These are phyloP conservation scores for Nepenthes alata DNA, from an alignment of 179 eudicot genomes.

Conservation along the genomic window DNA sequence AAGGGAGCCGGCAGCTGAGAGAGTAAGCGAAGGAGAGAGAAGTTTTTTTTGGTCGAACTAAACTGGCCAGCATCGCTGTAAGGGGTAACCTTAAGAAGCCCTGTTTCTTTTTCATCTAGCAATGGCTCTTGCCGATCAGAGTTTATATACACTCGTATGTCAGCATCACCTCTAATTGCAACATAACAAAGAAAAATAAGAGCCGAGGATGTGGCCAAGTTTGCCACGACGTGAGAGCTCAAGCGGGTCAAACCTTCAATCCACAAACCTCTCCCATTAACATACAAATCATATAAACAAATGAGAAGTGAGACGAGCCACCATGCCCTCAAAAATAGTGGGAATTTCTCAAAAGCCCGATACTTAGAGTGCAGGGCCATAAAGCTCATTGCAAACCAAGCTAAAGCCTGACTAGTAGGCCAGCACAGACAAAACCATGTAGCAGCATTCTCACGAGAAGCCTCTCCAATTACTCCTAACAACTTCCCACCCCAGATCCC, in stretches of 20 bases:
- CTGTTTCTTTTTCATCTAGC: slow-evolving; percentile 72
- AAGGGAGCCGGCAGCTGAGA: too few relatives aligned
- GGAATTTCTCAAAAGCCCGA: slow-evolving; percentile 50
- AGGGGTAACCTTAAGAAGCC: slow-evolving; percentile 76
- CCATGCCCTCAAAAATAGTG: slow-evolving; percentile 67
- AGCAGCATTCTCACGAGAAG: slow-evolving; percentile 30
- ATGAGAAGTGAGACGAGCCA: slow-evolving; percentile 66
- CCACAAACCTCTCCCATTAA: slow-evolving; percentile 45
- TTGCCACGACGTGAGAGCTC: slow-evolving; percentile 58
- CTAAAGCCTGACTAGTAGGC: slow-evolving; percentile 58
- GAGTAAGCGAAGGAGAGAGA: too few relatives aligned
- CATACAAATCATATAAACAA: slow-evolving; percentile 48
- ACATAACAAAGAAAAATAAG: slow-evolving; percentile 67
- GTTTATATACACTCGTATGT: slow-evolving; percentile 43
- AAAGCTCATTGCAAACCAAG: slow-evolving; percentile 84
- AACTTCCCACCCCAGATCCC: slow-evolving; percentile 64
- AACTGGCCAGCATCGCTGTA: slow-evolving; percentile 77
- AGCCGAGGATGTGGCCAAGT: slow-evolving; percentile 49
- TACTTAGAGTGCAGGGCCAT: slow-evolving; percentile 57
- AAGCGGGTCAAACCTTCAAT: slow-evolving; percentile 40
- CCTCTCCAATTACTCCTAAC: slow-evolving; percentile 36
- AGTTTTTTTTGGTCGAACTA: too few relatives aligned
- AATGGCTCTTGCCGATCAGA: slow-evolving; percentile 84
- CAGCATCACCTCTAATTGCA: slow-evolving; percentile 60
- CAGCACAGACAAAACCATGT: slow-evolving; percentile 44